Evolutionary conservation across 108 stramenopile species (phyloP).

Genomic region (Nitzschia palea): DNA sequence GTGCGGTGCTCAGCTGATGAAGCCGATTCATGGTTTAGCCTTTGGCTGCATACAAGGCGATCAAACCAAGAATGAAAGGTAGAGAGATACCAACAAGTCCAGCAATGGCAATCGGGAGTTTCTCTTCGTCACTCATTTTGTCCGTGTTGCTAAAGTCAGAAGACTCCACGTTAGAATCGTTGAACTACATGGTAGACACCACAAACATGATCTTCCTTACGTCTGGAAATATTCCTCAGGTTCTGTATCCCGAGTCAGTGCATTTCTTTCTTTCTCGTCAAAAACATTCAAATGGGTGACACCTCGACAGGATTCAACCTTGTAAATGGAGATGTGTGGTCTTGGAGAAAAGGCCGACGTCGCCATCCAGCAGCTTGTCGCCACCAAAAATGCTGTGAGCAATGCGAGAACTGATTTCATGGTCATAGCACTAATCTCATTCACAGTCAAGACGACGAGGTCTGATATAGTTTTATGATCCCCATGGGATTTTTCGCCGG

Average conservation of each 20-base stretch:
- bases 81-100: slow-evolving; percentile 78
- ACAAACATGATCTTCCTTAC: too few relatives aligned
- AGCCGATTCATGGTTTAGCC: neutral
- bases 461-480: too few relatives aligned
- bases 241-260: slow-evolving; percentile 78
- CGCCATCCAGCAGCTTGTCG: neutral
- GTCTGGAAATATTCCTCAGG: slow-evolving; percentile 83
- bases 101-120: slow-evolving; percentile 81
- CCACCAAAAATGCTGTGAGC: slow-evolving; percentile 5
- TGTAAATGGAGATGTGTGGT: neutral
- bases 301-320: neutral
- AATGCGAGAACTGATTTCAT: slow-evolving; percentile 18
- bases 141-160: slow-evolving; percentile 62
- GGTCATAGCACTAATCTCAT: too few relatives aligned
- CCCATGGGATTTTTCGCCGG: too few relatives aligned
- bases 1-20: too few relatives aligned
- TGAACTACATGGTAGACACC: too few relatives aligned
- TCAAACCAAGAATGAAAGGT: slow-evolving; percentile 82
- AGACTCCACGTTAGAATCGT: too few relatives aligned
- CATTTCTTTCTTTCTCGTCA: slow-evolving; percentile 57
- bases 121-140: slow-evolving; percentile 87
- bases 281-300: slow-evolving; percentile 39
- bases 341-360: slow-evolving; percentile 15
- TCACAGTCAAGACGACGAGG: too few relatives aligned
- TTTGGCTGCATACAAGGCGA: slow-evolving; percentile 85